Base-by-base conservation (phyloP, 2,329 filamentous ascomycete species). In the Nannizziopsis arthrosporioides region DNA sequence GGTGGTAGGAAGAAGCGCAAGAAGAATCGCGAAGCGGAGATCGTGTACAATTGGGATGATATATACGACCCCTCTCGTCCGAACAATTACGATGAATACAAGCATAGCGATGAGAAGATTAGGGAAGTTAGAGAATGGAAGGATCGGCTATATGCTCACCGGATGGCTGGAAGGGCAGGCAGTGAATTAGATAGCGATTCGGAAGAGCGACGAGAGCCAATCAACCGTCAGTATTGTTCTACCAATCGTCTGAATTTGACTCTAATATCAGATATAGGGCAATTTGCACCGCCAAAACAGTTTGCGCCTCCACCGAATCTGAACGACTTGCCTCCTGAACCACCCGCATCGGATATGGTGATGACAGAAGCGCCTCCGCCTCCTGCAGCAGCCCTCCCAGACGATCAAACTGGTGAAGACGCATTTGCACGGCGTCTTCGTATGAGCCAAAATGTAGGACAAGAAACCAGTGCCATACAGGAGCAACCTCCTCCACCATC, bases 81-180 rank as follows among this genome's bases (percentile, higher is more conserved):
- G 7, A 93, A 85, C 36, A 88, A 81, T 55, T 84, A 90, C 43
- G 84, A 89, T 48, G 84, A 90, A 59, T 95, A 92, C 61, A 76
- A 85, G 51, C 74, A 81, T 51, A 92, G 86, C 59, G 86, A 93
- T 50, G 88, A 94, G 67, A 83, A 85, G 61, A 78, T 89, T 51
- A 71, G 76, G 14, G 87, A 93, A 61, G 77, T 88, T 2, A 75
- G 78, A 49, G 87, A 93, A 57, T 95, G 89, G 89, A 93, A 89
- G 62, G 78, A 82, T 36, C 69, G 84, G 34, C 71, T 94, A 11
- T 89, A 92, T 63, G 78, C 80, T 11, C 84, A 88, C 60, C 74
- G 80, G 39, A 75, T 74, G 56, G 72, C 64, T 51, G 66, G 61
- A 45, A 66, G 66, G 41, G 61, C 56, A 22, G 69, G 63, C 48